Evolutionary conservation across 768 basidiomycete species (phyloP).

Genomic region (Mycena indigotica): DNA sequence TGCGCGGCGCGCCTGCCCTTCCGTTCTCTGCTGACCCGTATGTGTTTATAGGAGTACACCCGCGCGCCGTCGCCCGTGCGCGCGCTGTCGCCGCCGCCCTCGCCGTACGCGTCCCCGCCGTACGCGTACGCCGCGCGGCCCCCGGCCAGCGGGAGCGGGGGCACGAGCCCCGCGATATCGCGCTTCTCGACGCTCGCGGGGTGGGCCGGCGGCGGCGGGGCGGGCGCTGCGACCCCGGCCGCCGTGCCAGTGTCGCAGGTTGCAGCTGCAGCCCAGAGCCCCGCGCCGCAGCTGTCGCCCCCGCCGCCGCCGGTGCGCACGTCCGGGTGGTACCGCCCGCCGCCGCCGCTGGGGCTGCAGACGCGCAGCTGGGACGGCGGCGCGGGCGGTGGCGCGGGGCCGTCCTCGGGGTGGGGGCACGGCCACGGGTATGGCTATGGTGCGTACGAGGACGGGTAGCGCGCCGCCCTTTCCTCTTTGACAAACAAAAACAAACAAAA

Average conservation of each 20-base stretch:
- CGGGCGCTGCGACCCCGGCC: no score
- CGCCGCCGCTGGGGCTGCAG: neutral
- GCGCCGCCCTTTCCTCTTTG: no score
- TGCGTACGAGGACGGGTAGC: no score
- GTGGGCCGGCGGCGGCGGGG: constrained; percentile 40
- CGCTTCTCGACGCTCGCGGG: constrained; percentile 41
- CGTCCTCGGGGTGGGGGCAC: no score
- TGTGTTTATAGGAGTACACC: neutral
- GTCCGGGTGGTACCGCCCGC: constrained; percentile 18
- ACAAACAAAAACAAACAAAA: no score
- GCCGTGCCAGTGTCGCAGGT: neutral
- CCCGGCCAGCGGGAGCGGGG: neutral
- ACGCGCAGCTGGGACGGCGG: no score
- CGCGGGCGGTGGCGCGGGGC: no score
- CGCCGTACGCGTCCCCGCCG: constrained; percentile 7
- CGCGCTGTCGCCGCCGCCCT: neutral
- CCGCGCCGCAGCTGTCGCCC: neutral
- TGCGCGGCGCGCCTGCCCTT: neutral
- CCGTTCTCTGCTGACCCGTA: neutral
- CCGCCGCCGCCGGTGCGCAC: constrained; percentile 3
- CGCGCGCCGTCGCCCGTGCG: neutral
- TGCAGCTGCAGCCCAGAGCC: neutral
- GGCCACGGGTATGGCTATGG: no score
- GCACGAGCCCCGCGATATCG: constrained; percentile 23
- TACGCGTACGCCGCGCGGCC: constrained; percentile 10